Conservation (phyloP, 768 basidiomycete species). For the Lentinus tigrinus region DNA sequence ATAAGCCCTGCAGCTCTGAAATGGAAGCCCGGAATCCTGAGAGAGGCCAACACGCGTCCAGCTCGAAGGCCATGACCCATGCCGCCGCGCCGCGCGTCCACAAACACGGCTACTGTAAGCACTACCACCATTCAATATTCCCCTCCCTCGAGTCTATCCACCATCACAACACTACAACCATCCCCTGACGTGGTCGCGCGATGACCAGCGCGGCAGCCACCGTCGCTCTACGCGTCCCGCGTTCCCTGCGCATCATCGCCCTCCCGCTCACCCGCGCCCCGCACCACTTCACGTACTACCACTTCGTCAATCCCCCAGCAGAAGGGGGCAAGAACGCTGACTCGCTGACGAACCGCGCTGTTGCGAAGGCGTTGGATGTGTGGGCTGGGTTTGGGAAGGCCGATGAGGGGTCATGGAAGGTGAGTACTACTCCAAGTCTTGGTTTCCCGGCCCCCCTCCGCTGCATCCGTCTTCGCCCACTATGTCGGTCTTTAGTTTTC, state of each 20-base stretch:
- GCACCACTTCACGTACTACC: slow-evolving; percentile 42
- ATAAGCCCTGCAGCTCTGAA: no score
- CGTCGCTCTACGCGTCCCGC: slow-evolving; percentile 17
- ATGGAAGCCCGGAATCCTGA: no score
- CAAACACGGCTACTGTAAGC: no score
- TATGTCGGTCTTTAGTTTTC: no score
- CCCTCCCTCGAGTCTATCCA: no score
- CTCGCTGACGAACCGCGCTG: slow-evolving; percentile 47
- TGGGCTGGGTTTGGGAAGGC: slow-evolving; percentile 75
- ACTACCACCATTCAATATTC: no score
- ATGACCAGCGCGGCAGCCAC: slow-evolving; percentile 10
- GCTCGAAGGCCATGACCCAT: no score
- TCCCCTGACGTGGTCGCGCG: background rate
- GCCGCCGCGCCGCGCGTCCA: no score
- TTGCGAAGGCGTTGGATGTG: slow-evolving; percentile 49
- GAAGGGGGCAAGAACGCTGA: slow-evolving; percentile 26
- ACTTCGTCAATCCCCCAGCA: slow-evolving; percentile 32
- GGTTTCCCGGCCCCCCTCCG: no score
- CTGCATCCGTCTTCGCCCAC: background rate
- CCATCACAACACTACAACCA: no score
- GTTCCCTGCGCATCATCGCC: slow-evolving; percentile 45
- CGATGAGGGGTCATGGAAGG: slow-evolving; percentile 69
- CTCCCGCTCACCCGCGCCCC: slow-evolving; percentile 38
- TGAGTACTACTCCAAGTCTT: slow-evolving; percentile 35
- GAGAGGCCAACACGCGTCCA: no score